A percentile compares a stretch with the other conserved stretches of the same genome.
phyloP scores from a whole-genome alignment of 2,329 filamentous ascomycete species.

The Ceratocystis alfenasii region DNA sequence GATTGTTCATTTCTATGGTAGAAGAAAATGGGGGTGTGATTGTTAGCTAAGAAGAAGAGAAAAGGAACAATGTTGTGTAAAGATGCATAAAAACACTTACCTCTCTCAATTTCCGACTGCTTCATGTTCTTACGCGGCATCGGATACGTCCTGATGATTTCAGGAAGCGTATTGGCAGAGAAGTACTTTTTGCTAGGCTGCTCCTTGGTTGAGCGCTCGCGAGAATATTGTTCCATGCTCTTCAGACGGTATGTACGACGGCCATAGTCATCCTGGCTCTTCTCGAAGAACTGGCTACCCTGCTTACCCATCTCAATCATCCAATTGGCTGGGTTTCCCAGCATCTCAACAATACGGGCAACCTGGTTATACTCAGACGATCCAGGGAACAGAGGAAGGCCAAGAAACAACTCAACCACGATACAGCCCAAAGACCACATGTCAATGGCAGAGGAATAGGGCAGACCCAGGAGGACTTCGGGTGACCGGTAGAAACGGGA shows the following conservation, averaged over 20 bases:
- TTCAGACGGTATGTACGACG: constrained; percentile 84
- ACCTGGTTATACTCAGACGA: constrained; percentile 99
- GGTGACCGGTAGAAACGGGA: constrained; percentile 96
- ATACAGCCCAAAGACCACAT: constrained; percentile 99
- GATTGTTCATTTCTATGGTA: constrained; percentile 85
- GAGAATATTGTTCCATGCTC: constrained; percentile 93
- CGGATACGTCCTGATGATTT: constrained; percentile 94
- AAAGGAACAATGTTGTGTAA: neutral
- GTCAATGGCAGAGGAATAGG: constrained; percentile 96
- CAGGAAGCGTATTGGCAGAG: constrained; percentile 80
- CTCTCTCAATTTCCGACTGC: constrained; percentile 86
- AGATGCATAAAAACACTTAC: constrained; percentile 37
- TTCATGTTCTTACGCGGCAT: constrained; percentile 99
- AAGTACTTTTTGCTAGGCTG: constrained; percentile 99
- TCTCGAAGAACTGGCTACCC: constrained; percentile 93
- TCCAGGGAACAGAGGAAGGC: constrained; percentile 79
- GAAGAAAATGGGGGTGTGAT: constrained; percentile 14
- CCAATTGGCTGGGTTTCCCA: constrained; percentile 91
- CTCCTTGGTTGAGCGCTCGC: constrained; percentile 92
- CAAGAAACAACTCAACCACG: constrained; percentile 92
- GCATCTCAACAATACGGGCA: constrained; percentile 93
- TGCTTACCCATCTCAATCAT: constrained; percentile 99
- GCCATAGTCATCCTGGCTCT: constrained; percentile 73
- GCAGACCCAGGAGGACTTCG: constrained; percentile 85
- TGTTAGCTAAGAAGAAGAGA: neutral